phyloP scores from a whole-genome alignment of 2,329 filamentous ascomycete genomes.

The Penicillium sp. region DNA sequence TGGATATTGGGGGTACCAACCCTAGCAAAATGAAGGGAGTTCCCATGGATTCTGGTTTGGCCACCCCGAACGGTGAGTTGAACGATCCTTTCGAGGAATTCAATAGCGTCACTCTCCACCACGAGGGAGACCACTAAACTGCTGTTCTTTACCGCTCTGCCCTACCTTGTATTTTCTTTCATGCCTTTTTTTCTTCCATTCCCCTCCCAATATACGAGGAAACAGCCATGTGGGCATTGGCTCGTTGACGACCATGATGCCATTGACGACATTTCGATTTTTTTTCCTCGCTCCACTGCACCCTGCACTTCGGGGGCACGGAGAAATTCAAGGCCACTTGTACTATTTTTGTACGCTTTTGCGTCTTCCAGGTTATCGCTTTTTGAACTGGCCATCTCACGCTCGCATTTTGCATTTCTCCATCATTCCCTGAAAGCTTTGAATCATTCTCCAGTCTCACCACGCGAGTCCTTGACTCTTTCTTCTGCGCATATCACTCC shows the following conservation, averaged over 20 bases:
- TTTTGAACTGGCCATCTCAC: conserved; percentile 14
- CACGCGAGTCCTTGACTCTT: background rate
- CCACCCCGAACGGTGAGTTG: conserved; percentile 80
- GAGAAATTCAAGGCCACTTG: conserved; percentile 31
- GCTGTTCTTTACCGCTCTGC: conserved; percentile 10
- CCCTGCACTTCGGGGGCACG: conserved; percentile 31
- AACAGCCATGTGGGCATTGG: conserved; percentile 30
- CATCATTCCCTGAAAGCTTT: conserved; percentile 19
- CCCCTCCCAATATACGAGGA: conserved; percentile 19
- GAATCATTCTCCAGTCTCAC: conserved; percentile 8
- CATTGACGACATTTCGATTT: conserved; percentile 38
- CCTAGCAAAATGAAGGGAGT: conserved; percentile 68
- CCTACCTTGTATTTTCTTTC: conserved; percentile 14
- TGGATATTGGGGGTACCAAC: conserved; percentile 64
- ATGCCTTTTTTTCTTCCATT: conserved; percentile 17
- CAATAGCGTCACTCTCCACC: conserved; percentile 95
- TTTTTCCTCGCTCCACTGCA: conserved; percentile 23
- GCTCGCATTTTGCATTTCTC: conserved; percentile 28
- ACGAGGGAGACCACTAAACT: conserved; percentile 73
- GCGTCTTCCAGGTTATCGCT: conserved; percentile 5
- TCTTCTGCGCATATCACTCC: conserved; percentile 12
- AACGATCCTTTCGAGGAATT: conserved; percentile 97
- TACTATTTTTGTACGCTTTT: conserved; percentile 18
- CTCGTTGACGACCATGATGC: conserved; percentile 40
- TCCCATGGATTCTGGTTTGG: conserved; percentile 80